Evolutionary conservation across 1,139 yeast species (phyloP), one percentile per base, ranked within the genome.

Genomic region (Geotrichum citri-aurantii): DNA sequence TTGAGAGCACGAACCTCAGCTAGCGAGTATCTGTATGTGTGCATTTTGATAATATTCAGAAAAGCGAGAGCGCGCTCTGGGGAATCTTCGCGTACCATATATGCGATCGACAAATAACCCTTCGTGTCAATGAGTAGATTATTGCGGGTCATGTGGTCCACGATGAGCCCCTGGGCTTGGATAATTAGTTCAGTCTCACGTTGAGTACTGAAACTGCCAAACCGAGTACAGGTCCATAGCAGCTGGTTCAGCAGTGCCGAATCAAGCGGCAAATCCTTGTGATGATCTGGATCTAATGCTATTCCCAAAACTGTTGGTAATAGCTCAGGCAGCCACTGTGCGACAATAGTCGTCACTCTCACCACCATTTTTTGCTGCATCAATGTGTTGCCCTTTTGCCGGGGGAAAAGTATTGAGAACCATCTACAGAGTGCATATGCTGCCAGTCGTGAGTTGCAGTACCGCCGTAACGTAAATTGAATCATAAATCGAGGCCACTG

Each of bases 401-500:
- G 48, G 6, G 50, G 48, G 17, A 19, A 55, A 10, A 46, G 19
- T 12, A 24, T 42, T 17, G 48, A 42, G 23, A 50, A 50, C 58
- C 58, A 55, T 12, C 67, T 60, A 12, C 68, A 57, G 19, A 66
- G 62, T 24, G 63, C 60, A 55, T 64, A 62, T 1, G 70, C 73
- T 37, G 66, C 70, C 7, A 62, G 54, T 6, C 71, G 60, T 1
- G 68, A 59, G 10, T 50, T 54, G 56, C 66, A 62, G 21, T 56
- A 58, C 29, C 75, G 65, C 27, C 68, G 61, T 21, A 69, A 54
- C 0, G 71, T 68, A 59, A 66, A 67, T 8, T 67, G 58, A 12
- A 68, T 56, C 48, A 71, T 59, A 54, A 71, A 71, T 21, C 57
- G 59, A 1, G 75, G 74, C 73, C 74, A 71, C 24, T 33, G 50